Percentiles rank a stretch among this genome's conserved stretches.
phyloP scores from a whole-genome alignment of 2,329 filamentous ascomycete species.

The Catunica adiposa region DNA sequence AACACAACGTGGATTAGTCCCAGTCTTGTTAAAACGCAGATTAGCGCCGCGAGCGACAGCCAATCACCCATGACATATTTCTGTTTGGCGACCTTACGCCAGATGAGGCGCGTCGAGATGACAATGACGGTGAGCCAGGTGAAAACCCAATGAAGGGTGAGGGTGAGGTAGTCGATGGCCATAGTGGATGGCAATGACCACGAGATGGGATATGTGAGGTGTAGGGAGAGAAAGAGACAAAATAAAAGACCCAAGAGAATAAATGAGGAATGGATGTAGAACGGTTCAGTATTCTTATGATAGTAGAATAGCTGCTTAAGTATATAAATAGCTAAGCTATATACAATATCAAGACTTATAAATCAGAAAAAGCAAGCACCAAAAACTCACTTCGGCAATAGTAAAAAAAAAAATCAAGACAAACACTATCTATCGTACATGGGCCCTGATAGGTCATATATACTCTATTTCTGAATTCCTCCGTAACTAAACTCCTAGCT shows the following conservation, averaged over 20 bases:
- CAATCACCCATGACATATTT: conserved; percentile 17
- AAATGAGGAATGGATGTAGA: too few relatives aligned
- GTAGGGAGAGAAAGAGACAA: neutral
- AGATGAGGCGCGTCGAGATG: conserved; percentile 17
- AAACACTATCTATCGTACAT: too few relatives aligned
- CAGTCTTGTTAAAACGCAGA: conserved; percentile 19
- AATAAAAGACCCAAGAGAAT: neutral
- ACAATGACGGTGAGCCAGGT: conserved; percentile 17
- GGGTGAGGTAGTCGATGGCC: conserved; percentile 9
- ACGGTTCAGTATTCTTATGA: too few relatives aligned
- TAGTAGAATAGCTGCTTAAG: too few relatives aligned
- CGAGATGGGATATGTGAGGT: neutral
- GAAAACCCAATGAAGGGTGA: conserved; percentile 18
- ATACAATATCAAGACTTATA: too few relatives aligned
- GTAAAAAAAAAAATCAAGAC: too few relatives aligned
- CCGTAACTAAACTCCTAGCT: too few relatives aligned
- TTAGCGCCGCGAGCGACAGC: conserved; percentile 25
- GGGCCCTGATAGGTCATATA: too few relatives aligned
- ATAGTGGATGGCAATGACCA: neutral
- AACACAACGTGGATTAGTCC: conserved; percentile 22
- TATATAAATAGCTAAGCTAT: too few relatives aligned
- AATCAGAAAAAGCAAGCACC: too few relatives aligned
- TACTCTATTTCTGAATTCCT: too few relatives aligned
- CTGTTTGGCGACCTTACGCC: conserved; percentile 16
- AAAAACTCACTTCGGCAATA: too few relatives aligned